Evolutionary conservation across 371 early-diverging fungal genomes (phyloP), one percentile per base, ranked within the genome.

Genomic region (Rhizopus arrhizus): DNA sequence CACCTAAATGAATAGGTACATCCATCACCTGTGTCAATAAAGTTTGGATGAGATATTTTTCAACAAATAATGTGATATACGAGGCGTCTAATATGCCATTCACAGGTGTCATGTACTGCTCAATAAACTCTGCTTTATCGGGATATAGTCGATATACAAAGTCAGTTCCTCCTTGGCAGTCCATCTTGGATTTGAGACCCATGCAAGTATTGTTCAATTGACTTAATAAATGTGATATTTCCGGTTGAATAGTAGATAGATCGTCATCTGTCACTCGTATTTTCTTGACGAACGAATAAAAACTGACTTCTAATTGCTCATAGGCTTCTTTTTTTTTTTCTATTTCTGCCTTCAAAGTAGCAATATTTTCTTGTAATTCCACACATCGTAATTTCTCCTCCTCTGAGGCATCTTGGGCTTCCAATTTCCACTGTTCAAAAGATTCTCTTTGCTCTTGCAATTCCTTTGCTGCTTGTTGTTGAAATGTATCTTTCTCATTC

Each of bases 251-350:
- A 0, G 81, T 80, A 2, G 81, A 80, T 29, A 77, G 36, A 47
- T 80, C 81, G 48, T 80, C 81, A 53, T 80, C 81, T 1, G 81
- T 80, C 2, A 77, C 78, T 8, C 81, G 77, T 57, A 80, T 74
- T 4, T 70, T 56, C 16, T 61, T 62, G 12, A 78, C 68, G 58
- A 75, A 73, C 0, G 75, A 69, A 56, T 78, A 78, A 53, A 78
- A 78, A 31, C 67, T 71, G 3, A 69, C 58, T 43, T 78, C 78
- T 55, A 78, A 57, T 15, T 72, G 69, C 29, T 67, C 54, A 42
- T 73, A 73, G 5, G 62, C 78, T 58, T 71, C 72, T 41, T 75
- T 75, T 51, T 71, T 75, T n/a, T 31, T 11, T 31, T 73, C 70
- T 0, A 75, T 28, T 34, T 78, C 78, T 49, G 62, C 53, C 29